A percentile compares a stretch with the other conserved stretches of the same genome.
Conservation (phyloP, 2,329 filamentous ascomycete species). For the Fusarium gaditjirri region DNA sequence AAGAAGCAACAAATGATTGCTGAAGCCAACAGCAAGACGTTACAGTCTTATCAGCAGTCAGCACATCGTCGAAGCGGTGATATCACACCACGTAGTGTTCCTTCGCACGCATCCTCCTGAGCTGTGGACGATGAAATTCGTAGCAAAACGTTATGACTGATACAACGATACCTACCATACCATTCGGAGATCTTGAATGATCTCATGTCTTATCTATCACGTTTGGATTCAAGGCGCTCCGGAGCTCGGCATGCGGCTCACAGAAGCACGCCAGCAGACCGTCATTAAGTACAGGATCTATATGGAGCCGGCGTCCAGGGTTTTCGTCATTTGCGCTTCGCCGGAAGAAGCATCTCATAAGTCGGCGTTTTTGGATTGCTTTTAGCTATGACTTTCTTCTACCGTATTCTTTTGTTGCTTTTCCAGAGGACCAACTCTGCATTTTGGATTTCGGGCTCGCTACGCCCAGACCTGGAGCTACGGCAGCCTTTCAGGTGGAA, state of each 20-base stretch:
- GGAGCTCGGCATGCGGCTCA: constrained; percentile 40
- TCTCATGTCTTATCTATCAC: constrained; percentile 37
- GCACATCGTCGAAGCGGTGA: constrained; percentile 65
- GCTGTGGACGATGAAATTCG: background rate
- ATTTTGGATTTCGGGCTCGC: background rate
- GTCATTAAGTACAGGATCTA: constrained; percentile 32
- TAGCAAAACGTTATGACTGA: constrained; percentile 25
- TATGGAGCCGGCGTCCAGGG: constrained; percentile 43
- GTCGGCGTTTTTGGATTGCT: constrained; percentile 39
- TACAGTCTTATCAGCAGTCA: constrained; percentile 56
- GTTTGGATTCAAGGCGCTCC: constrained; percentile 38
- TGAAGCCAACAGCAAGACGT: constrained; percentile 62
- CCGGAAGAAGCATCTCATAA: constrained; percentile 38
- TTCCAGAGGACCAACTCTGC: background rate
- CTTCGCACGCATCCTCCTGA: constrained; percentile 56
- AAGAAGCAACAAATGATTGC: constrained; percentile 72
- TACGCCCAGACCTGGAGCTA: constrained; percentile 2
- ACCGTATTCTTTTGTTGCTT: constrained; percentile 1
- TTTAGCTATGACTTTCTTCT: constrained; percentile 4
- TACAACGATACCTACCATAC: constrained; percentile 34
- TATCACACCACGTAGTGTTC: constrained; percentile 64
- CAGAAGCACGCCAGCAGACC: constrained; percentile 43
- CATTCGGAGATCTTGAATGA: constrained; percentile 35
- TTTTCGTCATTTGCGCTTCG: constrained; percentile 27
- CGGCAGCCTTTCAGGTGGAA: background rate